A percentile compares a stretch with the other conserved stretches of the same genome.
phyloP scores from a whole-genome alignment of 495 filamentous ascomycete genomes.

The Penicillium silybi region DNA sequence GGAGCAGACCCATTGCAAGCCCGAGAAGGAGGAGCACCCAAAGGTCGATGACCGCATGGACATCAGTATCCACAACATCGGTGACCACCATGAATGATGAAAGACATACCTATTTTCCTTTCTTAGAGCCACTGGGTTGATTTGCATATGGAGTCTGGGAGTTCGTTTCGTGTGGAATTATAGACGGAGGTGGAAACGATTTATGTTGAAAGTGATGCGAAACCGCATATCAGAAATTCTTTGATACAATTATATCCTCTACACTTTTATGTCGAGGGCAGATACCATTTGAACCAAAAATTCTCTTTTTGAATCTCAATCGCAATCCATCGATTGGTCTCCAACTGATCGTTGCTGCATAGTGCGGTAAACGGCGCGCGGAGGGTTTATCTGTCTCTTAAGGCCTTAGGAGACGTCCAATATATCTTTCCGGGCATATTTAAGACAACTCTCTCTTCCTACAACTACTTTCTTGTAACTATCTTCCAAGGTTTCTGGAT shows the following conservation, averaged over 20 bases:
- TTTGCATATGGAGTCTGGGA: constrained; percentile 19
- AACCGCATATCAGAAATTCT: constrained; percentile 1
- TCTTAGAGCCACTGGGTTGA: constrained; percentile 1
- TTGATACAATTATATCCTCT: not conserved
- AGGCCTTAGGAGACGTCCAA: too few relatives aligned
- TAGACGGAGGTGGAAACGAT: constrained; percentile 3
- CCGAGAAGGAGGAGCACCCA: constrained; percentile 30
- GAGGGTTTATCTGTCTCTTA: too few relatives aligned
- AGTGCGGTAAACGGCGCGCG: too few relatives aligned
- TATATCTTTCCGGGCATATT: too few relatives aligned
- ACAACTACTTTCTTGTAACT: too few relatives aligned
- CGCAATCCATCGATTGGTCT: too few relatives aligned
- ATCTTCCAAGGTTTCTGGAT: too few relatives aligned
- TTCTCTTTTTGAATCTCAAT: not conserved
- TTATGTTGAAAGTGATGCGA: constrained; percentile 7
- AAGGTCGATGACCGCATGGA: constrained; percentile 54
- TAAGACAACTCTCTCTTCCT: too few relatives aligned
- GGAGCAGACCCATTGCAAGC: not conserved
- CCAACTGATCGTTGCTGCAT: too few relatives aligned
- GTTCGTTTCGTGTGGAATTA: constrained; percentile 15
- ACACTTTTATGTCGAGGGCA: not conserved
- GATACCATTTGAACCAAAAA: constrained; percentile 13
- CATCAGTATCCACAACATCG: constrained; percentile 57
- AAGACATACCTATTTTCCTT: constrained; percentile 6
- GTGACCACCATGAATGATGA: constrained; percentile 41